These are phyloP conservation scores for Chaetomium sp. DNA, from an alignment of 2,329 filamentous ascomycete species.

Conservation along the genomic window DNA sequence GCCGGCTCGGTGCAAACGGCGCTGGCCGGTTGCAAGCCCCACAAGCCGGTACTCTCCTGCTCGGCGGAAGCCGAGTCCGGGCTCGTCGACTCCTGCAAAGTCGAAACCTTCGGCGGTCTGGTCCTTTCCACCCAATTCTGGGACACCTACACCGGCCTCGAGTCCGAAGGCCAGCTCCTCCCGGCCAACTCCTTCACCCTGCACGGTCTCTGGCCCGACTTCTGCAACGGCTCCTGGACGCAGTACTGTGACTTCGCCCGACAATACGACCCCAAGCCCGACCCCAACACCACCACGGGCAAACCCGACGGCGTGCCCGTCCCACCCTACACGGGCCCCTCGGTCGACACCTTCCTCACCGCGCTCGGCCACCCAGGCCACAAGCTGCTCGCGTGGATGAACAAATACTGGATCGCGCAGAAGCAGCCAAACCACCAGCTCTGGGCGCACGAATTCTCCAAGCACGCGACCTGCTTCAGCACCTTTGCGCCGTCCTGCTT, in stretches of 20 bases:
- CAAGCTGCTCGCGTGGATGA: conserved; percentile 55
- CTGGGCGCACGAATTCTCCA: conserved; percentile 63
- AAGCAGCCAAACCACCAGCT: conserved; percentile 49
- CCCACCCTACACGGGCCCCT: conserved; percentile 50
- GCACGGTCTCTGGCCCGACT: conserved; percentile 53
- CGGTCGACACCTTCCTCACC: conserved; percentile 52
- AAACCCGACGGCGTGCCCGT: conserved; percentile 47
- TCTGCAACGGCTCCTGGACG: conserved; percentile 51
- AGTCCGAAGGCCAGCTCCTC: conserved; percentile 50
- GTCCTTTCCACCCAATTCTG: conserved; percentile 55
- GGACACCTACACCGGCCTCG: conserved; percentile 56
- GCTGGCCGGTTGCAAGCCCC: not conserved
- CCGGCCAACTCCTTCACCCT: conserved; percentile 53
- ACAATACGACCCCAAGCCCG: conserved; percentile 57
- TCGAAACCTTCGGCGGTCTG: conserved; percentile 6
- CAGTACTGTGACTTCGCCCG: conserved; percentile 55
- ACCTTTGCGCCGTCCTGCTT: conserved; percentile 62
- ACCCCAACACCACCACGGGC: conserved; percentile 57
- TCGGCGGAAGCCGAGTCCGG: conserved; percentile 3
- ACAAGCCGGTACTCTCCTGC: conserved; percentile 7
- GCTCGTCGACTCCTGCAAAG: conserved; percentile 5
- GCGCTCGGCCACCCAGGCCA: conserved; percentile 49
- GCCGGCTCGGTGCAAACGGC: too few species aligned
- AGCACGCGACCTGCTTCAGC: conserved; percentile 62
- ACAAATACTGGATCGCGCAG: conserved; percentile 57